Evolutionary conservation across 768 basidiomycete species (phyloP).

Genomic region (Gautieria morchelliformis): DNA sequence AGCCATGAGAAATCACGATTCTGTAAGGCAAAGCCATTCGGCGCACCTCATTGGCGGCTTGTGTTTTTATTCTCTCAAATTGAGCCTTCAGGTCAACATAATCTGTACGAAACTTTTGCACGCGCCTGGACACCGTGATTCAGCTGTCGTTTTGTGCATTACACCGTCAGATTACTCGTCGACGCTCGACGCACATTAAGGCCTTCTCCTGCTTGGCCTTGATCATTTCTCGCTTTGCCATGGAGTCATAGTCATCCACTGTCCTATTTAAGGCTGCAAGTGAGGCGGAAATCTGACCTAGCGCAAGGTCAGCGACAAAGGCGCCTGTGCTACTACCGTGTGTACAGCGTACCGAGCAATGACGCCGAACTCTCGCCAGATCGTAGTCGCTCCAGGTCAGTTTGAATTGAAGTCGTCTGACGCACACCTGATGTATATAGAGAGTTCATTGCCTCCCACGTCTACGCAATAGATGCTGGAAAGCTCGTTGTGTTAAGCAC

Average conservation of each 20-base stretch:
- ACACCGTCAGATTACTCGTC: neutral
- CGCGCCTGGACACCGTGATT: conserved; percentile 49
- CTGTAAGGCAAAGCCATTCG: neutral
- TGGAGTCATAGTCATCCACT: conserved; percentile 94
- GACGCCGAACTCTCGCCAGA: conserved; percentile 75
- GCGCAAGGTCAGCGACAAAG: neutral
- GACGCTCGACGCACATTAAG: conserved; percentile 48
- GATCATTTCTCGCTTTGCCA: conserved; percentile 94
- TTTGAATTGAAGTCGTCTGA: conserved; percentile 80
- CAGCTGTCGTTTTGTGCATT: neutral
- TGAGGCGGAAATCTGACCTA: conserved; percentile 97
- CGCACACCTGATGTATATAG: conserved; percentile 89
- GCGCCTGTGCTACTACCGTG: too few relatives aligned
- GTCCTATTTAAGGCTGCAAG: conserved; percentile 90
- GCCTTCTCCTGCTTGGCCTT: conserved; percentile 97
- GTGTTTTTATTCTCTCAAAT: conserved; percentile 69
- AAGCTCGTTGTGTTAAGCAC: neutral
- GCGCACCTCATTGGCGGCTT: conserved; percentile 42
- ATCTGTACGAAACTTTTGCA: conserved; percentile 85
- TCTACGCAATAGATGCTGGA: neutral
- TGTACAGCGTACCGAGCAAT: conserved; percentile 57
- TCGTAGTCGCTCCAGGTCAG: conserved; percentile 76
- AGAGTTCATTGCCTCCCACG: conserved; percentile 62
- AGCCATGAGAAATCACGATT: neutral
- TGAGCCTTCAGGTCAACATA: conserved; percentile 73